These are phyloP conservation scores for Thielaviopsis musarum DNA, from an alignment of 2,329 filamentous ascomycete genomes.

Conservation along the genomic window DNA sequence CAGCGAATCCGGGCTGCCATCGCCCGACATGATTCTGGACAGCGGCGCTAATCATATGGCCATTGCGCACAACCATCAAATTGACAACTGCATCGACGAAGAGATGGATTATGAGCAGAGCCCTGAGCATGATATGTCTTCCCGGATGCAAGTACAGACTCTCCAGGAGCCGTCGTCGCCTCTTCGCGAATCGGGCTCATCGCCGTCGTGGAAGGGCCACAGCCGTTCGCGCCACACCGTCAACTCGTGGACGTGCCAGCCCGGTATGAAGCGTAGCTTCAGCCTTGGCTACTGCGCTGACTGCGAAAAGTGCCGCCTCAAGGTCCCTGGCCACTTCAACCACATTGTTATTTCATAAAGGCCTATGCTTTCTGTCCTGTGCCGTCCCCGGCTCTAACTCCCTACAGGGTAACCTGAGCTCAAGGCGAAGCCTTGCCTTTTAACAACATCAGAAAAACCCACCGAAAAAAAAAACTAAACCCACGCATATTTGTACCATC, in stretches of 20 bases:
- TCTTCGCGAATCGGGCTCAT: slow-evolving; percentile 14
- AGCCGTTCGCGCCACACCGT: slow-evolving; percentile 41
- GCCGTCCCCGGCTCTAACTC: neutral
- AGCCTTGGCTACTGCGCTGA: slow-evolving; percentile 65
- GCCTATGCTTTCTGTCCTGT: slow-evolving; percentile 7
- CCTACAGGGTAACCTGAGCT: neutral
- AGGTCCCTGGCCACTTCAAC: slow-evolving; percentile 65
- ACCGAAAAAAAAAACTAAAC: neutral
- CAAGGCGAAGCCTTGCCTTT: neutral
- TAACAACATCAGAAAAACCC: neutral
- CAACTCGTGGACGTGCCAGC: slow-evolving; percentile 43
- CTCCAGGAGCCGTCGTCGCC: slow-evolving; percentile 24
- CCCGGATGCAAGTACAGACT: slow-evolving; percentile 9
- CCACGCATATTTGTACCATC: neutral
- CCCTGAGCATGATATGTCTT: slow-evolving; percentile 6
- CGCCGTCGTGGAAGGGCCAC: slow-evolving; percentile 36
- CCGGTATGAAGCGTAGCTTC: slow-evolving; percentile 52
- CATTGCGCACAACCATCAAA: neutral
- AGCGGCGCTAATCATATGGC: slow-evolving; percentile 16
- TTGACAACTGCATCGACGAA: slow-evolving; percentile 14
- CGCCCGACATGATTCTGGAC: slow-evolving; percentile 19
- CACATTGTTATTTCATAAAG: slow-evolving; percentile 54
- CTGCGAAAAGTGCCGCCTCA: slow-evolving; percentile 60
- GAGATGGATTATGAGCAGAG: slow-evolving; percentile 11
- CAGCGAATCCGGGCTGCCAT: slow-evolving; percentile 16